Evolutionary conservation across 2,329 filamentous ascomycete genomes (phyloP).

Genomic region (Colletotrichum sp.): DNA sequence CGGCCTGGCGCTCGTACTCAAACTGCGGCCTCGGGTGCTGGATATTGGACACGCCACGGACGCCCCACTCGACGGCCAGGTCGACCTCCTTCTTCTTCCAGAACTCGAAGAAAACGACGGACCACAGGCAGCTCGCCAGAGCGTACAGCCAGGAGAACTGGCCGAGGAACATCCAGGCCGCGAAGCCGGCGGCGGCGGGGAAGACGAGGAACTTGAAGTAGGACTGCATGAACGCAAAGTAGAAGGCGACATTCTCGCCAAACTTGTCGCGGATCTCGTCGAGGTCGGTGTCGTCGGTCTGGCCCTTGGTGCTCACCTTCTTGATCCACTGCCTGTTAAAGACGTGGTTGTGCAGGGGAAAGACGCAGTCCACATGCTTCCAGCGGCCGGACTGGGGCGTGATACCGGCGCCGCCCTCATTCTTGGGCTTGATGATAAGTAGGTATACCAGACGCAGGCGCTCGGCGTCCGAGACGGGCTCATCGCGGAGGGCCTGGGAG

Average conservation of each 20-base stretch:
- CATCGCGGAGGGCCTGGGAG: conserved; percentile 67
- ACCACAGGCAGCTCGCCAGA: conserved; percentile 82
- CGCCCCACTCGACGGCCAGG: conserved; percentile 85
- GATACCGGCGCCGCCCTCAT: conserved; percentile 81
- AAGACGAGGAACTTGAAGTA: conserved; percentile 89
- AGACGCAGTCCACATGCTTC: conserved; percentile 75
- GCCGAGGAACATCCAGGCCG: conserved; percentile 82
- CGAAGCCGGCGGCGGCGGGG: conserved; percentile 78
- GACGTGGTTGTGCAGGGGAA: conserved; percentile 77
- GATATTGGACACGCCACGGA: conserved; percentile 82
- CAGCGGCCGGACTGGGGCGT: conserved; percentile 72
- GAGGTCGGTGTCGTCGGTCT: conserved; percentile 70
- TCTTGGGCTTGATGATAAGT: conserved; percentile 75
- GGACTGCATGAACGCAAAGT: conserved; percentile 91
- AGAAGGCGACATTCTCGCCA: conserved; percentile 88
- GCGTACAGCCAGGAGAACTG: conserved; percentile 85
- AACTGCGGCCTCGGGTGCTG: conserved; percentile 82
- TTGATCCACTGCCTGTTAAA: conserved; percentile 81
- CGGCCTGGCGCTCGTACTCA: conserved; percentile 75
- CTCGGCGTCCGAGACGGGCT: conserved; percentile 88
- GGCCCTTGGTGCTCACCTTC: conserved; percentile 74
- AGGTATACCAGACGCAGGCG: conserved; percentile 86
- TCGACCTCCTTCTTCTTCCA: conserved; percentile 96
- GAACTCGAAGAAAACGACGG: conserved; percentile 88
- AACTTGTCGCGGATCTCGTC: conserved; percentile 78